Evolutionary conservation across 1,284 basidiomycete genomes (phyloP).

Genomic region (Ustilago esculenta): DNA sequence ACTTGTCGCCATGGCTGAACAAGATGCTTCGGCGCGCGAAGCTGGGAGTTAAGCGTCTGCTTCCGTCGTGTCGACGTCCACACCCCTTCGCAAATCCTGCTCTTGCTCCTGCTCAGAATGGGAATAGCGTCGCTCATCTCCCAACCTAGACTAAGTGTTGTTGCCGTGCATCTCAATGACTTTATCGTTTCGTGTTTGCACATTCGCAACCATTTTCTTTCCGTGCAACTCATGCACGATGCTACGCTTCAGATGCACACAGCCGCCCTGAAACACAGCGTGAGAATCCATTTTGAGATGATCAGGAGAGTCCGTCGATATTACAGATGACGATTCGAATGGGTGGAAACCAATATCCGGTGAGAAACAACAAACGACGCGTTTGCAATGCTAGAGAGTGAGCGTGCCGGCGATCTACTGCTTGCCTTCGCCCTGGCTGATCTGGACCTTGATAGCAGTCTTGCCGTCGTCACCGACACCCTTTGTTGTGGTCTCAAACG

Average conservation of each 20-base stretch:
- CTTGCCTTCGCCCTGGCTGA: constrained; percentile 61
- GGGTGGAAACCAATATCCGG: background rate
- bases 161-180: no score
- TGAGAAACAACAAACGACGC: background rate
- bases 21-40: background rate
- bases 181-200: no score
- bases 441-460: constrained; percentile 70
- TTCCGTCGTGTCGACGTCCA: background rate
- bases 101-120: constrained; percentile 12
- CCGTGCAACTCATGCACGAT: no score
- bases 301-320: constrained; percentile 11
- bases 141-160: constrained; percentile 7
- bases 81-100: no score
- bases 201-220: no score
- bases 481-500: constrained; percentile 71
- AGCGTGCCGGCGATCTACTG: no score
- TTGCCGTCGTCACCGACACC: constrained; percentile 78
- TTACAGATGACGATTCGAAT: constrained; percentile 10
- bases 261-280: no score
- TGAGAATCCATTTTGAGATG: background rate
- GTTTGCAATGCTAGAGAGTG: background rate
- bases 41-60: background rate
- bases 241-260: no score
- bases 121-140: constrained; percentile 7
- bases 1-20: background rate